Conservation (phyloP, 2,329 filamentous ascomycete genomes). For the Cadophora sp. region DNA sequence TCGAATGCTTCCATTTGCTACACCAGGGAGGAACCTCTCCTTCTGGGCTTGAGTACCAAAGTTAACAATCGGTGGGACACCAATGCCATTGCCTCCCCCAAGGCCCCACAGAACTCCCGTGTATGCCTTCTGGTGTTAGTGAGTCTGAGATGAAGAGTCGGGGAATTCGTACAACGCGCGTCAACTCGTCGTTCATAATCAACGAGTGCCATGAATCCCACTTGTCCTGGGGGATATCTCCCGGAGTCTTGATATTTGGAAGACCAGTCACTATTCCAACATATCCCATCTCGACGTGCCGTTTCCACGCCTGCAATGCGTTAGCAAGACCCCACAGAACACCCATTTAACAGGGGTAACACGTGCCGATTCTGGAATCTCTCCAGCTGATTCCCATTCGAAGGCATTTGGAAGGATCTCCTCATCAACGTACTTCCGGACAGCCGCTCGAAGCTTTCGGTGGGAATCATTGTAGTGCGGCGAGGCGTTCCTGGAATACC, state of each 20-base stretch:
- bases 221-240: constrained; percentile 53
- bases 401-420: constrained; percentile 63
- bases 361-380: constrained; percentile 54
- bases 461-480: constrained; percentile 71
- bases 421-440: constrained; percentile 65
- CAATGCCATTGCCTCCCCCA: constrained; percentile 66
- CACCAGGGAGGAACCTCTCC: constrained; percentile 61
- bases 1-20: constrained; percentile 64
- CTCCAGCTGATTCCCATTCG: constrained; percentile 67
- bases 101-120: constrained; percentile 65
- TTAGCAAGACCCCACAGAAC: neutral
- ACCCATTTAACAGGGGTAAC: constrained; percentile 25
- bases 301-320: constrained; percentile 38
- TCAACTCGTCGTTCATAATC: constrained; percentile 61
- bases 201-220: constrained; percentile 65
- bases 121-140: constrained; percentile 48
- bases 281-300: constrained; percentile 43
- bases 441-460: constrained; percentile 59
- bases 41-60: constrained; percentile 67
- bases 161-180: constrained; percentile 49
- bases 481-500: constrained; percentile 44
- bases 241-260: constrained; percentile 51
- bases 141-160: neutral
- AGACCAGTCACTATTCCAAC: constrained; percentile 47
- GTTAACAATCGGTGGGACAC: constrained; percentile 67